Conservation (phyloP, 2,329 filamentous ascomycete genomes). For the Ophiosphaerella narmari region DNA sequence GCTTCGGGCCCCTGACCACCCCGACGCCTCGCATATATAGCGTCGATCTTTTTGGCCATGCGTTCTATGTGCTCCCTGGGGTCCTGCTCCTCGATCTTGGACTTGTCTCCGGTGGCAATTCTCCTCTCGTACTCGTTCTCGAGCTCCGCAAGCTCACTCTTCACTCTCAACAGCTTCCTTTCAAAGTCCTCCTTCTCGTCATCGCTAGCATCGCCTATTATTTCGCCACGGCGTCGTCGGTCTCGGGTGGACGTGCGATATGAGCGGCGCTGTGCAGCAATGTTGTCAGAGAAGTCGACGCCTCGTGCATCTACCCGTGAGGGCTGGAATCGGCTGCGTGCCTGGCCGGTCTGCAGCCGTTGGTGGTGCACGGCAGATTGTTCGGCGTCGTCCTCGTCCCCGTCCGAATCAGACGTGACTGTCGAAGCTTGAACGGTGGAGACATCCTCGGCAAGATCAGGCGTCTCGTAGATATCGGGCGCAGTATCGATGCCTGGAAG, state of each 20-base stretch:
- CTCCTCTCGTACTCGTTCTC: constrained; percentile 62
- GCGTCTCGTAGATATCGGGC: constrained; percentile 95
- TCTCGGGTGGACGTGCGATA: constrained; percentile 77
- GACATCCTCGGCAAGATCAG: constrained; percentile 86
- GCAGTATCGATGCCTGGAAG: constrained; percentile 69
- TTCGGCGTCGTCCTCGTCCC: constrained; percentile 57
- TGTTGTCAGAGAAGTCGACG: constrained; percentile 88
- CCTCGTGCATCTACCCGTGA: constrained; percentile 75
- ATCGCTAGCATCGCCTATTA: constrained; percentile 73
- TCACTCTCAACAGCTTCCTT: constrained; percentile 78
- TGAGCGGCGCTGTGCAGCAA: constrained; percentile 75
- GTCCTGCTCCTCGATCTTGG: constrained; percentile 44
- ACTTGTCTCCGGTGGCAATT: constrained; percentile 50
- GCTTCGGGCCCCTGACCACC: constrained; percentile 42
- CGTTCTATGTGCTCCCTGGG: constrained; percentile 65
- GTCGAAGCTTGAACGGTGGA: constrained; percentile 70
- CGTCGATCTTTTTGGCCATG: constrained; percentile 73
- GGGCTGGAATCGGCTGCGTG: constrained; percentile 78
- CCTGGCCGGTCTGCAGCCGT: constrained; percentile 75
- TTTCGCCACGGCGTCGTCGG: constrained; percentile 65
- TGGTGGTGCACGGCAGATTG: constrained; percentile 69
- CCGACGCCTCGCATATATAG: constrained; percentile 56
- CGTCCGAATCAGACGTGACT: constrained; percentile 52
- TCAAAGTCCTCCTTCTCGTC: constrained; percentile 70
- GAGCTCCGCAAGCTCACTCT: constrained; percentile 74